Percentiles rank a stretch among this genome's conserved stretches.
Evolutionary conservation across 352 stramenopile genomes (phyloP).

Genomic region (Phytophthora melonis): DNA sequence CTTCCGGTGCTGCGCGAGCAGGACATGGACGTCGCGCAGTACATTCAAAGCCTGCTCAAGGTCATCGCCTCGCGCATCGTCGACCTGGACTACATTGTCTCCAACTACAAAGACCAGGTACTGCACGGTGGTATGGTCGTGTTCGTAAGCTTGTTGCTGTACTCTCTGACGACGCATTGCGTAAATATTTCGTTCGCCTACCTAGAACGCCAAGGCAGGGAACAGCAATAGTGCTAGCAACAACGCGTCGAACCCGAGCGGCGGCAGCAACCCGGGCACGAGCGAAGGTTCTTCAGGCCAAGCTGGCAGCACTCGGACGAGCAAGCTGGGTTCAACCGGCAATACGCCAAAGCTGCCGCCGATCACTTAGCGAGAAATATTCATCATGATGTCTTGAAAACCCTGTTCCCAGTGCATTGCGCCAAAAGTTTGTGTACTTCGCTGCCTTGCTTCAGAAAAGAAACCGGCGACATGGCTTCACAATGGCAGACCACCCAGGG

Average conservation of each 20-base stretch:
- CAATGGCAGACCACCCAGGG: slow-evolving; percentile 12
- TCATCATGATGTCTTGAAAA: neutral
- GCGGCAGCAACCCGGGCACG: neutral
- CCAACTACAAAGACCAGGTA: slow-evolving; percentile 73
- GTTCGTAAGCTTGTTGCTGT: neutral
- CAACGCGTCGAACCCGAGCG: slow-evolving; percentile 12
- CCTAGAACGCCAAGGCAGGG: slow-evolving; percentile 26
- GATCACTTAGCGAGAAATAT: slow-evolving; percentile 5
- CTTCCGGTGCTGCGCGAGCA: slow-evolving; percentile 77
- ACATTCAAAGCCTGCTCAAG: slow-evolving; percentile 81
- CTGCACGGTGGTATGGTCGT: neutral
- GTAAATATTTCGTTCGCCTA: slow-evolving; percentile 1
- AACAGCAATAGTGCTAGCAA: slow-evolving; percentile 32
- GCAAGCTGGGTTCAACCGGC: slow-evolving; percentile 15
- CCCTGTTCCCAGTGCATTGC: neutral
- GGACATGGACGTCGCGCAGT: slow-evolving; percentile 77
- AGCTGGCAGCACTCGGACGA: slow-evolving; percentile 1
- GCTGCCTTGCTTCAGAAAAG: slow-evolving; percentile 7
- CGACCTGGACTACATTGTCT: slow-evolving; percentile 89
- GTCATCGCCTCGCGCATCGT: slow-evolving; percentile 83
- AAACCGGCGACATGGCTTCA: slow-evolving; percentile 5
- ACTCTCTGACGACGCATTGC: neutral
- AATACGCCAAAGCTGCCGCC: slow-evolving; percentile 32
- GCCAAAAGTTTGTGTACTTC: neutral
- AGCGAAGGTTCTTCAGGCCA: slow-evolving; percentile 6